These are phyloP conservation scores for Pseudogymnoascus sp. DNA, from an alignment of 2,329 filamentous ascomycete species.

Conservation along the genomic window DNA sequence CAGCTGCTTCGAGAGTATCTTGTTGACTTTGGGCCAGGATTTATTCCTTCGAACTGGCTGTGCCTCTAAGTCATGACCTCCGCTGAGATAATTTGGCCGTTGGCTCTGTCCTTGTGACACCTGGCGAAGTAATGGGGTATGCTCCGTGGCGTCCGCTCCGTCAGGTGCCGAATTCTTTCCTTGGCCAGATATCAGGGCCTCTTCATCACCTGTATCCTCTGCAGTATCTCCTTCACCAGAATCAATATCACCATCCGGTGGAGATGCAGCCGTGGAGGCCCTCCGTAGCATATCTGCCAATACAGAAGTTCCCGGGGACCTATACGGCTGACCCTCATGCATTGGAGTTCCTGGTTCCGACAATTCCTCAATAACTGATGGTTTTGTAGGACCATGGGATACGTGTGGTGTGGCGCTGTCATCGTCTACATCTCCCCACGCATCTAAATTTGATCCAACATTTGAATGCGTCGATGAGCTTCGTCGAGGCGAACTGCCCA, in stretches of 20 bases:
- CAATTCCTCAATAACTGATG: constrained; percentile 54
- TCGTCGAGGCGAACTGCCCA: constrained; percentile 17
- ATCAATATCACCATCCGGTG: constrained; percentile 12
- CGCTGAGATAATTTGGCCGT: constrained; percentile 27
- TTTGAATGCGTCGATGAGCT: constrained; percentile 13
- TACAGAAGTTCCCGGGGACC: constrained; percentile 36
- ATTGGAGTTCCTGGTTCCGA: constrained; percentile 51
- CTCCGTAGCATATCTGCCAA: constrained; percentile 44
- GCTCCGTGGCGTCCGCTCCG: constrained; percentile 20
- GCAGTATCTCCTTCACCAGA: background rate
- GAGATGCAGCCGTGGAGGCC: constrained; percentile 28
- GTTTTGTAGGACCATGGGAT: constrained; percentile 26
- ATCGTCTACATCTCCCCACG: constrained; percentile 15
- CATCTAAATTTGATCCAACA: constrained; percentile 23
- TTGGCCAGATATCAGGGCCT: background rate
- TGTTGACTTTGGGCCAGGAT: constrained; percentile 27
- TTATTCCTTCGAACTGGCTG: constrained; percentile 18
- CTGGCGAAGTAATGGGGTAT: constrained; percentile 26
- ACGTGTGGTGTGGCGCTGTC: constrained; percentile 22
- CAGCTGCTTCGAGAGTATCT: constrained; percentile 20
- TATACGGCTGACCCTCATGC: constrained; percentile 27
- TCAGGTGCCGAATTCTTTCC: background rate
- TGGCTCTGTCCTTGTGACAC: constrained; percentile 13
- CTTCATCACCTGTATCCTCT: background rate
- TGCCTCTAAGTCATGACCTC: constrained; percentile 27